Conservation (phyloP, 116 monocot genomes). For the Iris pallida region DNA sequence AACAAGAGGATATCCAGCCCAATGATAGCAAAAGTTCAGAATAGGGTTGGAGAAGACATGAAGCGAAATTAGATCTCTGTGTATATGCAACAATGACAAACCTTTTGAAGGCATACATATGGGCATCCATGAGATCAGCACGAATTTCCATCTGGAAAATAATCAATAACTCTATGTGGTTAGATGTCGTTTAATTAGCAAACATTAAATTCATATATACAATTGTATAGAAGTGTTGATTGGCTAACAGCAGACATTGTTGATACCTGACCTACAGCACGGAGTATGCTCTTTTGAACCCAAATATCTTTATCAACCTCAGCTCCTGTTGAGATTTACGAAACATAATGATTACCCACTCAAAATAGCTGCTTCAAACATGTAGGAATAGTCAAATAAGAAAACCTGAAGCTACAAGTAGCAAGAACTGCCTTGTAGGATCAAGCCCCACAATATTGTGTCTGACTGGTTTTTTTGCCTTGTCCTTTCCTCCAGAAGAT, state of each 20-base stretch:
- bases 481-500: constrained; percentile 82
- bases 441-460: constrained; percentile 87
- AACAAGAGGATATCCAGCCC: not conserved
- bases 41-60: too few relatives aligned
- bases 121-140: constrained; percentile 98
- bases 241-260: not conserved
- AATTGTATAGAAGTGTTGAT: too few relatives aligned
- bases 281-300: constrained; percentile 73
- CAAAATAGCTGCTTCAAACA: constrained; percentile 8
- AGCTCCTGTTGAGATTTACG: constrained; percentile 38
- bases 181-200: too few relatives aligned
- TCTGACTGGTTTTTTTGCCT: constrained; percentile 68
- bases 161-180: too few relatives aligned
- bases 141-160: constrained; percentile 99
- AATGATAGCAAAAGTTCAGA: too few relatives aligned
- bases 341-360: not conserved
- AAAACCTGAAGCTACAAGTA: constrained; percentile 81
- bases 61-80: not conserved
- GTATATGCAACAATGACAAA: constrained; percentile 12
- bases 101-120: constrained; percentile 98
- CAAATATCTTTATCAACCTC: constrained; percentile 89
- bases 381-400: not conserved
- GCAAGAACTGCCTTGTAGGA: constrained; percentile 62
- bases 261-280: constrained; percentile 75
- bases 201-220: too few relatives aligned